Evolutionary conservation across 345 rosid species (phyloP).

Genomic region (Rhodomyrtus tomentosa): DNA sequence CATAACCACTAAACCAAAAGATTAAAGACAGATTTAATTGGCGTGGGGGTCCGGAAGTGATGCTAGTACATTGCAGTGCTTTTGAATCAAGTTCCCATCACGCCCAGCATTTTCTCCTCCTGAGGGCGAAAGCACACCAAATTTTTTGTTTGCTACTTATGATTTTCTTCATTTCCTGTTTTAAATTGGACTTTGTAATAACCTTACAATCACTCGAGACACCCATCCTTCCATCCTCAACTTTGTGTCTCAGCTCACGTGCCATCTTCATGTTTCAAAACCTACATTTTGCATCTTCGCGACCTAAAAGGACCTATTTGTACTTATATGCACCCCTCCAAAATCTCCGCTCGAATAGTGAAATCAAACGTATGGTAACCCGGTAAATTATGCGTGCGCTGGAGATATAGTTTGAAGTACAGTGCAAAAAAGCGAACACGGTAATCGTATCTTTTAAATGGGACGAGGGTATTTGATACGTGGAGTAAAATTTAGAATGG

Average conservation of each 20-base stretch:
- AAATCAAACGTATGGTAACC: not conserved
- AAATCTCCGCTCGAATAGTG: not conserved
- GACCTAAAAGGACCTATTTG: not conserved
- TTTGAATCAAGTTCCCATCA: not conserved
- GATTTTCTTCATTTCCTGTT: not conserved
- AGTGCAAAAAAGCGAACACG: fast-evolving
- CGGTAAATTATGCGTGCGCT: not conserved
- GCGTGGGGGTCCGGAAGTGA: not conserved
- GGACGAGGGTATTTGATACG: not conserved
- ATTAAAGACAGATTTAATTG: not conserved
- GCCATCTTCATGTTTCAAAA: not conserved
- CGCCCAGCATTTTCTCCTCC: not conserved
- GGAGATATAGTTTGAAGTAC: not conserved
- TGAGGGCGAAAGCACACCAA: constrained; percentile 23
- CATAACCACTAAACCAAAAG: not conserved
- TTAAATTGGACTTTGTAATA: not conserved
- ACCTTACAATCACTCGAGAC: not conserved
- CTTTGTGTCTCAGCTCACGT: not conserved
- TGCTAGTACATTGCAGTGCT: not conserved
- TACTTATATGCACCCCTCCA: not conserved
- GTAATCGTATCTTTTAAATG: not conserved
- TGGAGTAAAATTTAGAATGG: not conserved
- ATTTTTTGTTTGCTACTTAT: constrained; percentile 1
- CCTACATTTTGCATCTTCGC: not conserved
- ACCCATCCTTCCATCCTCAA: not conserved